Evolutionary conservation across 257 asterid genomes (phyloP).

Genomic region (Paraleonurus japonicus): DNA sequence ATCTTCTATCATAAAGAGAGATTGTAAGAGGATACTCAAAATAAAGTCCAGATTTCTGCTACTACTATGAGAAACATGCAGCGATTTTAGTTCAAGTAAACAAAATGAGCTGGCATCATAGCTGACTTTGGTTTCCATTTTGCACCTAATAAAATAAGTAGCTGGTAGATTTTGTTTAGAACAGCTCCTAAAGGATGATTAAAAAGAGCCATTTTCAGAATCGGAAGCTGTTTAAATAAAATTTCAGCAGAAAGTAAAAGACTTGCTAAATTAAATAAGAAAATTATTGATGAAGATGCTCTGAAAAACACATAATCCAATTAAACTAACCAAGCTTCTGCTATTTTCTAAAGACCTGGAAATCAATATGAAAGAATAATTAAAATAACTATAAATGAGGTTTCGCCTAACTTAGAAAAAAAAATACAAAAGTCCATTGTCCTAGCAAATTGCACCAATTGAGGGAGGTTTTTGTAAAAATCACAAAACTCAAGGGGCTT

Average conservation of each 20-base stretch:
- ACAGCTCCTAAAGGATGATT: background rate
- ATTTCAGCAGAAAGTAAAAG: background rate
- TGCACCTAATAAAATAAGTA: background rate
- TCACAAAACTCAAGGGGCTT: background rate
- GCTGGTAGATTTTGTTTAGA: background rate
- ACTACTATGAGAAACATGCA: background rate
- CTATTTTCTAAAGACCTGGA: background rate
- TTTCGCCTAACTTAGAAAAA: background rate
- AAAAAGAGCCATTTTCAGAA: background rate
- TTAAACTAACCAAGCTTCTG: background rate
- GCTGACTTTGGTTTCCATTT: background rate
- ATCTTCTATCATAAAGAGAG: background rate
- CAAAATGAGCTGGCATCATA: background rate
- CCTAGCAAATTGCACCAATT: background rate
- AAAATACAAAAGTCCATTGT: background rate
- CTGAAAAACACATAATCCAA: background rate
- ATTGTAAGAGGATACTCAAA: background rate
- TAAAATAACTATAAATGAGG: background rate
- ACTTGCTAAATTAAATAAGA: background rate
- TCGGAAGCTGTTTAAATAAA: background rate
- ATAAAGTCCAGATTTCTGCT: slow-evolving; percentile 2
- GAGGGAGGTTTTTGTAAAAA: background rate
- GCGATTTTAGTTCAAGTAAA: background rate
- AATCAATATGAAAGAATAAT: background rate
- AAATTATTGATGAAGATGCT: background rate